Evolutionary conservation across 208 protist genomes (phyloP).

Genomic region (Trichomonas tenax): DNA sequence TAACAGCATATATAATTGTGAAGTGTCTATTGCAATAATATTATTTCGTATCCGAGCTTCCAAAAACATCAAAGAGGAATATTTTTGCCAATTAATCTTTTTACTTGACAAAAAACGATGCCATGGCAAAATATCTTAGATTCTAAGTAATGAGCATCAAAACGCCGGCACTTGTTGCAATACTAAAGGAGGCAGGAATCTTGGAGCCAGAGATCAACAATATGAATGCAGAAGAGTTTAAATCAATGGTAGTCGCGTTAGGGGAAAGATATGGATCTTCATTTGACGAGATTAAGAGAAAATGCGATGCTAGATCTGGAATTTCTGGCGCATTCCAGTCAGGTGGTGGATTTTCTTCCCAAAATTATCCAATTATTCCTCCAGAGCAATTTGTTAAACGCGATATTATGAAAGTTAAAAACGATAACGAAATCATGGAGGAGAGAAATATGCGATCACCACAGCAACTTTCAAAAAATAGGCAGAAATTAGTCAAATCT

Average conservation of each 20-base stretch:
- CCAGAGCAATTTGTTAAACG: not conserved
- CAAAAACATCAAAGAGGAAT: no score
- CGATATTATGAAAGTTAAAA: not conserved
- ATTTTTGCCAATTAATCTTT: no score
- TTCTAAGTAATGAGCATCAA: not conserved
- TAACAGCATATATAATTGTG: no score
- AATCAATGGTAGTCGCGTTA: not conserved
- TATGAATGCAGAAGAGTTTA: not conserved
- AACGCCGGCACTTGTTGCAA: not conserved
- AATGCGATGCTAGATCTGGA: not conserved
- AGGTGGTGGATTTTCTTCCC: not conserved
- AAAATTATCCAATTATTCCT: no score
- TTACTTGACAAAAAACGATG: no score
- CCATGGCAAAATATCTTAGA: not conserved
- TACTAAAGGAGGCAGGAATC: not conserved
- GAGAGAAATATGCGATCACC: not conserved
- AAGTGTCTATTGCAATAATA: no score
- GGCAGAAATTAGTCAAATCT: not conserved
- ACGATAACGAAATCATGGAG: not conserved
- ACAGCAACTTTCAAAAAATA: not conserved
- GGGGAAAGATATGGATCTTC: not conserved
- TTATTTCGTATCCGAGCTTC: no score
- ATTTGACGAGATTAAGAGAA: not conserved
- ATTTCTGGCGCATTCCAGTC: not conserved
- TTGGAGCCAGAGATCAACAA: not conserved